A percentile compares a stretch with the other conserved stretches of the same genome.
phyloP scores from a whole-genome alignment of 306 rosid genomes.

The Sophora flavescens region DNA sequence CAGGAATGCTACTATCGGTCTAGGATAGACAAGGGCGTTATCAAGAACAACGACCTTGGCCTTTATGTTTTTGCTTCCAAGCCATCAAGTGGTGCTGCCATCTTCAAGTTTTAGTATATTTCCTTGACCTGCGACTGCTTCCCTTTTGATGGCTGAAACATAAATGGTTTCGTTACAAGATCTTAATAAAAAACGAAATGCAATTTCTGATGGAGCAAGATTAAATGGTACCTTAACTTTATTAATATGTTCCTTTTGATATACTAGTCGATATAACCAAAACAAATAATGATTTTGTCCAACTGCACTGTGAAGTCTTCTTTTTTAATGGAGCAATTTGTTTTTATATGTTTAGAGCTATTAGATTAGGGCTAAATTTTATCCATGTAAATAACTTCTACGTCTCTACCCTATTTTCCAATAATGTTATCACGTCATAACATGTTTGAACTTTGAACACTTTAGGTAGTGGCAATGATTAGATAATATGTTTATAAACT shows the following conservation, averaged over 20 bases:
- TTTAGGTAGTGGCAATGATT: too few relatives aligned
- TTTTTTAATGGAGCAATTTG: not conserved
- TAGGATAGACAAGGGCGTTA: constrained; percentile 74
- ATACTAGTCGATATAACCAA: not conserved
- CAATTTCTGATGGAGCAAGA: constrained; percentile 31
- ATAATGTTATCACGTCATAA: too few relatives aligned
- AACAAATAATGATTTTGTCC: constrained; percentile 12
- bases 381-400: too few relatives aligned
- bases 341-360: not conserved
- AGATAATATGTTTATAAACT: too few relatives aligned
- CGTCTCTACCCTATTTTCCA: too few relatives aligned
- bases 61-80: constrained; percentile 92
- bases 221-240: constrained; percentile 3
- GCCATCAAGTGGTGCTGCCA: constrained; percentile 98
- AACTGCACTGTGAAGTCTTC: not conserved
- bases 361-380: not conserved
- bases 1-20: constrained; percentile 79
- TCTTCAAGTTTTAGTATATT: constrained; percentile 69
- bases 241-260: constrained; percentile 12
- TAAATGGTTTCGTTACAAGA: not conserved
- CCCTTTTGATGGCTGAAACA: not conserved
- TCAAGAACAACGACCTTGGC: constrained; percentile 73
- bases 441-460: too few relatives aligned
- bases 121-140: constrained; percentile 1
- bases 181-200: not conserved